Conservation (phyloP, 306 rosid species). For the Erythrophleum fordii region DNA sequence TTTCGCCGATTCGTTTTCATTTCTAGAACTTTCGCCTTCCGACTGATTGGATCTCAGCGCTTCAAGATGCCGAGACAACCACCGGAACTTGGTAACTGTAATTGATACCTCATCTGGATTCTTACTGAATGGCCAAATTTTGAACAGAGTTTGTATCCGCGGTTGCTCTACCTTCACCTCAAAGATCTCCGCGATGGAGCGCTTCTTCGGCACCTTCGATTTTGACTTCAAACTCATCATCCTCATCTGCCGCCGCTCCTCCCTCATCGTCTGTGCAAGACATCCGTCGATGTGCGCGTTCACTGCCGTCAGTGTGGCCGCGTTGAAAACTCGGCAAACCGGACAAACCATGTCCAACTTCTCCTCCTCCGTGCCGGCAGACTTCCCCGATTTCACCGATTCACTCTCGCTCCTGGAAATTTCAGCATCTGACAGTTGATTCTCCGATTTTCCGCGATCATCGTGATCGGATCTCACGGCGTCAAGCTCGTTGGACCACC, state of each 20-base stretch:
- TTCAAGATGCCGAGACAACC: conserved; percentile 74
- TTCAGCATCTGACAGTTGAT: conserved; percentile 12
- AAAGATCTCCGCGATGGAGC: conserved; percentile 88
- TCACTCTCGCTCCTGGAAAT: conserved; percentile 32
- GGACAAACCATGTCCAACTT: conserved; percentile 72
- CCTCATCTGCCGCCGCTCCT: conserved; percentile 50
- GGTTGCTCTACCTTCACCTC: conserved; percentile 35
- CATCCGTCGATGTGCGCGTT: conserved; percentile 72
- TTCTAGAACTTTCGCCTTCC: conserved; percentile 17
- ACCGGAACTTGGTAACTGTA: conserved; percentile 67
- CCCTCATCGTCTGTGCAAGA: conserved; percentile 54
- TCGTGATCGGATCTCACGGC: conserved; percentile 47
- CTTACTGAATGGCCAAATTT: conserved; percentile 36
- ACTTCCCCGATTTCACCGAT: background rate
- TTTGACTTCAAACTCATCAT: conserved; percentile 48
- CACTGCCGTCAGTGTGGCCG: conserved; percentile 64
- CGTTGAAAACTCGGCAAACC: conserved; percentile 64
- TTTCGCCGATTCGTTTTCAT: conserved; percentile 25
- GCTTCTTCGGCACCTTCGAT: conserved; percentile 70
- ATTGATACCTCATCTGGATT: conserved; percentile 51
- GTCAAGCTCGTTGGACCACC: conserved; percentile 64
- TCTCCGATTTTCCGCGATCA: background rate
- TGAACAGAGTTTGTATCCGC: conserved; percentile 31
- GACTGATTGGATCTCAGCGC: conserved; percentile 52
- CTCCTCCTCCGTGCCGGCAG: conserved; percentile 25